Percentiles rank a stretch among this genome's conserved stretches.
Evolutionary conservation across 1,284 basidiomycete genomes (phyloP).

Genomic region (Fomitopsis betulina): DNA sequence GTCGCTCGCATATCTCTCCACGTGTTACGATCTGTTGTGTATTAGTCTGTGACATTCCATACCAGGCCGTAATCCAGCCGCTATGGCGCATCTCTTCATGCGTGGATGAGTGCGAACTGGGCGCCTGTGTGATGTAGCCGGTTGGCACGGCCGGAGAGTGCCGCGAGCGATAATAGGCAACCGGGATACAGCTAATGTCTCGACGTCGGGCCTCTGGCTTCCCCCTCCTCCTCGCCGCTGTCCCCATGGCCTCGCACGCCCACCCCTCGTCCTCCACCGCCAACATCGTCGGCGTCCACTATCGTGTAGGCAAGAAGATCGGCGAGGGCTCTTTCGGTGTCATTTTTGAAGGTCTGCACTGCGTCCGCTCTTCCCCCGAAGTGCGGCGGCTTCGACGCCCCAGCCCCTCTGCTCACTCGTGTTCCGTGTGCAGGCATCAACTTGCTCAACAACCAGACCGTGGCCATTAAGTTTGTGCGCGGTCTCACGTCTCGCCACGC

Average conservation of each 20-base stretch:
- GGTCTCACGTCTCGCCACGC: neutral
- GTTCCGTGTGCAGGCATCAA: constrained; percentile 69
- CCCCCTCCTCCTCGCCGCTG: constrained; percentile 28
- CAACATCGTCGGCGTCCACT: constrained; percentile 75
- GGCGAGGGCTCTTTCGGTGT: constrained; percentile 92
- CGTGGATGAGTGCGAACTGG: neutral
- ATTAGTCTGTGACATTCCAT: constrained; percentile 3
- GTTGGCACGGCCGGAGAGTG: constrained; percentile 3
- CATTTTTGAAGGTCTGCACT: constrained; percentile 83
- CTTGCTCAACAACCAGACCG: constrained; percentile 90
- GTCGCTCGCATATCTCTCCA: constrained; percentile 1
- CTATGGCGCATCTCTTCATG: neutral
- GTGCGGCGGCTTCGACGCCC: neutral
- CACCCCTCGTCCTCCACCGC: constrained; percentile 53
- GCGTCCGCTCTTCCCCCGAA: constrained; percentile 5
- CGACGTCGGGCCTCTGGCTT: constrained; percentile 13
- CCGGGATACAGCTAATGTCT: constrained; percentile 1
- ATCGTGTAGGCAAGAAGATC: constrained; percentile 82
- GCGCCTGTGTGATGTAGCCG: neutral
- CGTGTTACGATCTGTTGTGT: constrained; percentile 8
- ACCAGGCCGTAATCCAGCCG: constrained; percentile 2
- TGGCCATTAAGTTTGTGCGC: constrained; percentile 97
- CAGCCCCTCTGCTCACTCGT: neutral
- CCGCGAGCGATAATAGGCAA: constrained; percentile 11
- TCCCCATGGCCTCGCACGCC: constrained; percentile 51